Evolutionary conservation across 352 stramenopile species (phyloP), one percentile per base, ranked within the genome.

Genomic region (Pythium aphanidermatum): DNA sequence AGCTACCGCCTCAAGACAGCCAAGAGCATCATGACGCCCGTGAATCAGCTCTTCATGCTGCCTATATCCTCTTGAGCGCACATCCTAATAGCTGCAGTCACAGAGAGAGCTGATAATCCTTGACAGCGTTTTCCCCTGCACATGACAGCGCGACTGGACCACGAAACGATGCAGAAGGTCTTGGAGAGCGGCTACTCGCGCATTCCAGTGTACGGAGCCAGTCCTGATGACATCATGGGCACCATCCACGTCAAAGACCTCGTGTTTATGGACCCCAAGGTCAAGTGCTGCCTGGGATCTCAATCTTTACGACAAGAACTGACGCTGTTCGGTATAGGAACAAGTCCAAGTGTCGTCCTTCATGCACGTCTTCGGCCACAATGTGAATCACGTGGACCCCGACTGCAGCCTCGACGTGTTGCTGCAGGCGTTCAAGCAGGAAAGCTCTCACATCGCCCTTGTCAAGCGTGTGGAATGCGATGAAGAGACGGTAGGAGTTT

Each of bases 241-340:
- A 74, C 98, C n/a, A 81, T 99, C 20, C 92, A 98, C 60, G 92
- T 98, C 37, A 99, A 99, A 57, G 96, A 99, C 58, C 82, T 99
- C 11, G 98, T 99, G 48, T 98, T 99, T 38, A 77, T 99, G 14
- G 96, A 99, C 63, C 94, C 96, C 10, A 96, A 98, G 67, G 95
- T 98, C 60, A 13, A 39, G 33, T 39, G 33, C 33, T 21, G 11
- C 16, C 10, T 21, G 13, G 8, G 20, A 39, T 21, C 28, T 33
- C 9, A 33, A 9, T 9, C 9, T 33, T 9, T 33, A 33, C 28
- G 28, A 14, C 29, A 14, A 34, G 13, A 16, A 8, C 13, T n/a
- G 82, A 68, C 14, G 68, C 79, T 2, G 68, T 96, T 24, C 61
- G 63, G 30, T 20, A 27, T 44, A 90, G 66, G 80, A 89, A 44